These are phyloP conservation scores for Suhomyces bolitotheri DNA, from an alignment of 1,139 yeast species.

Conservation along the genomic window DNA sequence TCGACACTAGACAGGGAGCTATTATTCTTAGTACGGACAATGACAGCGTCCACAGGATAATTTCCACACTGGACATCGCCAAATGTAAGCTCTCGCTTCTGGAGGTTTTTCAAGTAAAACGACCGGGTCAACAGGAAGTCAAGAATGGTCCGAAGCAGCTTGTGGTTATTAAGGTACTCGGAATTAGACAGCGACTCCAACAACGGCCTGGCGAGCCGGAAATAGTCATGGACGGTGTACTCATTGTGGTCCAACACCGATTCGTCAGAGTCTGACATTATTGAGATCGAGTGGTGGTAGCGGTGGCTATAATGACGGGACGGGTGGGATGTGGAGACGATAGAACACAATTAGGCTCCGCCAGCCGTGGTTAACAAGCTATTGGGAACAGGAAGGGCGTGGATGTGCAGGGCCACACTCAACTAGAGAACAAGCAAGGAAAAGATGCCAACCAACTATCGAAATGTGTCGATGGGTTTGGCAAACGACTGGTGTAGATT, in stretches of 20 bases:
- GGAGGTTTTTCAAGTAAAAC: constrained; percentile 23
- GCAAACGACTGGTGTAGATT: too few relatives aligned
- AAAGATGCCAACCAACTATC: too few relatives aligned
- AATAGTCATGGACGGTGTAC: constrained; percentile 26
- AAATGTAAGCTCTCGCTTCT: constrained; percentile 26
- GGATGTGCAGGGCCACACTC: too few relatives aligned
- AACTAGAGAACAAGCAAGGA: too few relatives aligned
- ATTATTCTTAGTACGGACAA: constrained; percentile 10
- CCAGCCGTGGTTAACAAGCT: background rate
- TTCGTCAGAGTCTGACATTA: constrained; percentile 19
- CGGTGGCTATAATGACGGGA: background rate
- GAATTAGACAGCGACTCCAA: constrained; percentile 19
- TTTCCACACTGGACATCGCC: constrained; percentile 20
- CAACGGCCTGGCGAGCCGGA: constrained; percentile 22
- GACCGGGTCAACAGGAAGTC: constrained; percentile 31
- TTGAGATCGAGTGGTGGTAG: constrained; percentile 1
- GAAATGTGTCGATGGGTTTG: too few relatives aligned
- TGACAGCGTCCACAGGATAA: constrained; percentile 4
- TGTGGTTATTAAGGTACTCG: constrained; percentile 23
- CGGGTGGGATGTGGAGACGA: background rate
- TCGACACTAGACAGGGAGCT: constrained; percentile 5
- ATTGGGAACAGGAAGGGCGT: background rate
- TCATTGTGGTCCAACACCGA: constrained; percentile 15
- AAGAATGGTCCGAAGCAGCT: constrained; percentile 27
- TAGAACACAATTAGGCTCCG: too few relatives aligned